A percentile compares a stretch with the other conserved stretches of the same genome.
These are phyloP conservation scores for Madurella fahalii DNA, from an alignment of 2,329 filamentous ascomycete species.

Conservation along the genomic window DNA sequence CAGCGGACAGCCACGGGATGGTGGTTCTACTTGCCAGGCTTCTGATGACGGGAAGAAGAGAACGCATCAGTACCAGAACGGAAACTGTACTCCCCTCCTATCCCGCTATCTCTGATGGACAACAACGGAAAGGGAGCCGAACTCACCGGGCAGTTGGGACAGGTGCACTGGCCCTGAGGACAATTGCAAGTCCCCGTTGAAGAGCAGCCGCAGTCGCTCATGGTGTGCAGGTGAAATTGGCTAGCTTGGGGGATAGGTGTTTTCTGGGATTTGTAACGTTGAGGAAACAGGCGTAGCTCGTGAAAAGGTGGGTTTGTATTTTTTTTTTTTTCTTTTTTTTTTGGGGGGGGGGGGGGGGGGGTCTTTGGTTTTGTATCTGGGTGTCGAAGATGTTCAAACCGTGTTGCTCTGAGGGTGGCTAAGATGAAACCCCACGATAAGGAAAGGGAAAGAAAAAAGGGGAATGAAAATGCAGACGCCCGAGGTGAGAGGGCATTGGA, in stretches of 20 bases:
- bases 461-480: not conserved
- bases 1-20: not conserved
- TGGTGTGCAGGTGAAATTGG: constrained; percentile 1
- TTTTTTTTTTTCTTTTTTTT: no score
- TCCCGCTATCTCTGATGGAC: not conserved
- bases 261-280: not conserved
- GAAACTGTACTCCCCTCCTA: no score
- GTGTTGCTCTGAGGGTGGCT: not conserved
- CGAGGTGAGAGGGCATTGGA: no score
- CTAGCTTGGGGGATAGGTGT: not conserved
- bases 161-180: constrained; percentile 22
- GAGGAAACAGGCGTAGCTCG: not conserved
- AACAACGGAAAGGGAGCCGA: not conserved
- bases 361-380: not conserved
- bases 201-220: constrained; percentile 24
- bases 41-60: not conserved
- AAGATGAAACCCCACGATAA: not conserved
- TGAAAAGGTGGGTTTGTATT: not conserved
- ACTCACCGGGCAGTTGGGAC: constrained; percentile 23
- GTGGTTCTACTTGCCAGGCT: not conserved
- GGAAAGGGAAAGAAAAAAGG: not conserved
- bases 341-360: no score
- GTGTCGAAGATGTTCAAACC: no score
- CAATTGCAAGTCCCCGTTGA: constrained; percentile 21
- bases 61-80: not conserved